Evolutionary conservation across 78 protist genomes (phyloP).

Genomic region (Diacronema lutheri): DNA sequence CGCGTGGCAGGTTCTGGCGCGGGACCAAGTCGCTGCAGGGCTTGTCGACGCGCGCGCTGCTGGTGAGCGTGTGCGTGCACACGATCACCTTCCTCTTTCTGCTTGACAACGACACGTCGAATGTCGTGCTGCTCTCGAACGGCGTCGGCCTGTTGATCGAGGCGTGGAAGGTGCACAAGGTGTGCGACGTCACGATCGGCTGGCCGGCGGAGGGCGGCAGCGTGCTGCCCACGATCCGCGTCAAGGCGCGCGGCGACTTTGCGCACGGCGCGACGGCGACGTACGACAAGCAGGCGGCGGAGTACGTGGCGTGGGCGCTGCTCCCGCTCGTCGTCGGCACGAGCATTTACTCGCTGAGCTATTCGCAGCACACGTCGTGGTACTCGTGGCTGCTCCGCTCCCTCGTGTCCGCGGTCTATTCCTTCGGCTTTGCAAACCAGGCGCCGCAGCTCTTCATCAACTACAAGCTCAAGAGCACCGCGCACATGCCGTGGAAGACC

Average conservation of each 20-base stretch:
- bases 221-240: background rate
- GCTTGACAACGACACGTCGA: constrained; percentile 83
- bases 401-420: background rate
- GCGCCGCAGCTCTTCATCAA: constrained; percentile 96
- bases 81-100: constrained; percentile 84
- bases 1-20: constrained; percentile 83
- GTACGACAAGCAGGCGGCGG: constrained; percentile 79
- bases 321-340: constrained; percentile 74
- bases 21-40: constrained; percentile 80
- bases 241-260: constrained; percentile 43
- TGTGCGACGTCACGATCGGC: constrained; percentile 40
- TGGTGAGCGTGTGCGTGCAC: background rate
- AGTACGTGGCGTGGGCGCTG: constrained; percentile 61
- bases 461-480: constrained; percentile 89
- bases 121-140: constrained; percentile 59
- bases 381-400: constrained; percentile 23
- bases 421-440: constrained; percentile 84
- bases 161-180: constrained; percentile 86
- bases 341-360: constrained; percentile 76
- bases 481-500: constrained; percentile 90
- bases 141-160: constrained; percentile 80
- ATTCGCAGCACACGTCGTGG: constrained; percentile 76
- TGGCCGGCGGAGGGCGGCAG: background rate
- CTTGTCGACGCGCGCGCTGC: constrained; percentile 63
- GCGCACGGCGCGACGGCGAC: constrained; percentile 52